Conservation (phyloP, 2,329 filamentous ascomycete genomes). For the Neocucurbitaria cava region DNA sequence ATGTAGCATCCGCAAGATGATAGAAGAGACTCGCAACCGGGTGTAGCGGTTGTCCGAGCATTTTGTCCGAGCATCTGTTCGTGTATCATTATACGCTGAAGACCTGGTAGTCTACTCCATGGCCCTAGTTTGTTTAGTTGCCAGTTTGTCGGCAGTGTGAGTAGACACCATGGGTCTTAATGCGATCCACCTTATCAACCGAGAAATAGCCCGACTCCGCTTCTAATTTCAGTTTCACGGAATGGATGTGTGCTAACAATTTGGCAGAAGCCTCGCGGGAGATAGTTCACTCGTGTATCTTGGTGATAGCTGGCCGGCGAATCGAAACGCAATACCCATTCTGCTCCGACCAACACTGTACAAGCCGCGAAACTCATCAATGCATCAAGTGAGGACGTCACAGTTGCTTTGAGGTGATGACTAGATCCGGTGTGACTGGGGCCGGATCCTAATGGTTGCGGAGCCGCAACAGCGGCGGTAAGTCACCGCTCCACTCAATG, state of each 20-base stretch:
- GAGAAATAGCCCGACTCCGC: not conserved
- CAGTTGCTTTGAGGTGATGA: slow-evolving; percentile 2
- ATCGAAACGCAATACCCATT: too few relatives aligned
- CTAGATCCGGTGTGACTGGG: slow-evolving; percentile 3
- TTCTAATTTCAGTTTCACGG: not conserved
- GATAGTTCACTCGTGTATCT: not conserved
- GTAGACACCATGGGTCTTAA: not conserved
- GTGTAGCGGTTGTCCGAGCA: not conserved
- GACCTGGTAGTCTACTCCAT: too few relatives aligned
- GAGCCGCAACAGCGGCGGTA: too few relatives aligned
- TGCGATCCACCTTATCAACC: not conserved
- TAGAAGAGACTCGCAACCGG: too few relatives aligned
- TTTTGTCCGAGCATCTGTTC: too few relatives aligned
- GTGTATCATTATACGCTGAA: too few relatives aligned
- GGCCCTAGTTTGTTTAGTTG: too few relatives aligned
- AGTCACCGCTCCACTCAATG: too few relatives aligned
- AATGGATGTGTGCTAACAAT: not conserved
- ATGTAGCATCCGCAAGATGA: not conserved
- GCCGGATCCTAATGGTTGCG: not conserved
- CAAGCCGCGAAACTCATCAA: not conserved
- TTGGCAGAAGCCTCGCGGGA: not conserved
- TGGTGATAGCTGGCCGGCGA: too few relatives aligned
- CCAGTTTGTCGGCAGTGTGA: too few relatives aligned
- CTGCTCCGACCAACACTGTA: too few relatives aligned
- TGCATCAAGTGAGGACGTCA: not conserved